phyloP scores from a whole-genome alignment of 148 eudicot species.

The Chenopodium berlandieri region DNA sequence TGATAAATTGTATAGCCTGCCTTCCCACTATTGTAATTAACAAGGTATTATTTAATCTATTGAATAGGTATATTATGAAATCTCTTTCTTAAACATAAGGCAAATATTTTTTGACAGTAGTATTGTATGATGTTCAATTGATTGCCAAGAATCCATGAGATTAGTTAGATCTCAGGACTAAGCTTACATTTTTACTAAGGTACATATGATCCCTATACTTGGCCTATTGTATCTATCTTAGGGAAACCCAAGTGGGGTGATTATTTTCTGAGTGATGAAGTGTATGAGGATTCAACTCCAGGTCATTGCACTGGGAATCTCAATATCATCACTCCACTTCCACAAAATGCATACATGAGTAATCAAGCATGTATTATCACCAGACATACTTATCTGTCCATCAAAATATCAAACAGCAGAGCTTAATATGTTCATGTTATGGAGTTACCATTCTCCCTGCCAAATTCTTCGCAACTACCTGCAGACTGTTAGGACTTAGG shows the following conservation, averaged over 20 bases:
- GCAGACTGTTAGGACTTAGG: background rate
- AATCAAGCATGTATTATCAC: background rate
- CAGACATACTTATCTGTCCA: background rate
- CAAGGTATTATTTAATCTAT: background rate
- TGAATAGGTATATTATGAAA: too few relatives aligned
- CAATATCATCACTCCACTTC: background rate
- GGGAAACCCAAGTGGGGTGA: background rate
- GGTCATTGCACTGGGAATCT: background rate
- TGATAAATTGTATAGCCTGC: too few relatives aligned
- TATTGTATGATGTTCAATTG: background rate
- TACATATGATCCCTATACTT: background rate
- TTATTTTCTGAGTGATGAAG: background rate
- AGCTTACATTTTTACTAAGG: background rate
- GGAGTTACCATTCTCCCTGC: background rate
- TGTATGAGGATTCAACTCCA: background rate
- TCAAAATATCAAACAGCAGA: constrained; percentile 1
- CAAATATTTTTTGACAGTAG: background rate
- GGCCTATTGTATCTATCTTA: background rate
- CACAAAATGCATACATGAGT: background rate
- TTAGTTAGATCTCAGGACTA: background rate
- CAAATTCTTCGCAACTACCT: background rate
- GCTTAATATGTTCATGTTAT: background rate
- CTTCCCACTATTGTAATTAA: background rate
- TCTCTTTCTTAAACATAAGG: too few relatives aligned
- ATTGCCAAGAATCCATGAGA: background rate